These are phyloP conservation scores for Stephanodiscus minutulus DNA, from an alignment of 108 stramenopile species.

Conservation along the genomic window DNA sequence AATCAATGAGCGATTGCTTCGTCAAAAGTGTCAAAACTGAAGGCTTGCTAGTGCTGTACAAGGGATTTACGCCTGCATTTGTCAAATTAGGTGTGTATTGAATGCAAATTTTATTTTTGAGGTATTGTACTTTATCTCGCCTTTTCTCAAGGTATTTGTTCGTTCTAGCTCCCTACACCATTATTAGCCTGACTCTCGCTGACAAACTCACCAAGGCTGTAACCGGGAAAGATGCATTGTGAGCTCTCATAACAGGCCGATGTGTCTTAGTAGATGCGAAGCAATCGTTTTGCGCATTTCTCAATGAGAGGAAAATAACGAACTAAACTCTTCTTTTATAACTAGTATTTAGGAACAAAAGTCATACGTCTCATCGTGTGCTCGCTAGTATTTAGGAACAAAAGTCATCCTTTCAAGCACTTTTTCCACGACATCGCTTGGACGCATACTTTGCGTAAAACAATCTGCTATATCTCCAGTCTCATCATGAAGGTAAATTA, in stretches of 20 bases:
- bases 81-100: conserved; percentile 4
- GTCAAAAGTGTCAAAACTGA: conserved; percentile 33
- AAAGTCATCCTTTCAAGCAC: conserved; percentile 85
- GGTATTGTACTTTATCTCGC: no score
- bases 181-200: conserved; percentile 41
- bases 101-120: no score
- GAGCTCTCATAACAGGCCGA: not conserved
- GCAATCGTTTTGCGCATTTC: no score
- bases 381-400: conserved; percentile 52
- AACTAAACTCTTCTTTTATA: not conserved
- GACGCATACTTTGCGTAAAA: conserved; percentile 96
- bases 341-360: conserved; percentile 52
- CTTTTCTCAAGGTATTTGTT: no score
- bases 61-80: conserved; percentile 40
- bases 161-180: conserved; percentile 27
- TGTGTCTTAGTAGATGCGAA: no score
- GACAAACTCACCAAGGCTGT: conserved; percentile 38
- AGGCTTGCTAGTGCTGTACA: conserved; percentile 24
- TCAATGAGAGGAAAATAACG: no score
- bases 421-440: conserved; percentile 89
- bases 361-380: no score
- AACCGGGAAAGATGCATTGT: conserved; percentile 42
- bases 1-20: conserved; percentile 35
- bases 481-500: conserved; percentile 96
- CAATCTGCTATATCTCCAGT: conserved; percentile 97